phyloP scores from a whole-genome alignment of 2,329 filamentous ascomycete species.

The Clarireedia paspali region DNA sequence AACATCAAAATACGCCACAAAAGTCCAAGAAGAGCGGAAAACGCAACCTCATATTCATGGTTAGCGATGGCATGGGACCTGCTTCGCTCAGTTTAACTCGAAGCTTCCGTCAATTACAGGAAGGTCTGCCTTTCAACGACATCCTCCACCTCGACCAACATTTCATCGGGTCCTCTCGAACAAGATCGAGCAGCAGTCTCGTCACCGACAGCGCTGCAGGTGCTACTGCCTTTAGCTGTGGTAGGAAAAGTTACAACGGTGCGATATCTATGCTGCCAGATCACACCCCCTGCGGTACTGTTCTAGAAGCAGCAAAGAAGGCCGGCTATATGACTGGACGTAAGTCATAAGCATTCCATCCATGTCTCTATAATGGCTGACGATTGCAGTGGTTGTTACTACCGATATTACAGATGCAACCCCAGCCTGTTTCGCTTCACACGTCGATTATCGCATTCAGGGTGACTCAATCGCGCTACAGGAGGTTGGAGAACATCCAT shows the following conservation, averaged over 20 bases:
- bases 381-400: conserved; percentile 65
- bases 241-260: conserved; percentile 89
- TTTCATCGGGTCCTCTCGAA: conserved; percentile 84
- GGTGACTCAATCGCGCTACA: conserved; percentile 90
- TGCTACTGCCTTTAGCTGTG: conserved; percentile 92
- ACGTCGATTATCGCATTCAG: conserved; percentile 71
- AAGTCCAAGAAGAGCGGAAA: conserved; percentile 48
- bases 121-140: conserved; percentile 64
- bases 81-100: conserved; percentile 82
- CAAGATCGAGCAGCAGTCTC: conserved; percentile 72
- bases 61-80: conserved; percentile 97
- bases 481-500: conserved; percentile 78
- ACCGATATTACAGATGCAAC: conserved; percentile 94
- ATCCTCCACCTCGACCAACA: conserved; percentile 77
- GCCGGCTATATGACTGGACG: conserved; percentile 81
- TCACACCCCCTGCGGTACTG: conserved; percentile 80
- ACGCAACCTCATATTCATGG: conserved; percentile 96
- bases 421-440: conserved; percentile 87
- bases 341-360: background rate
- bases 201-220: conserved; percentile 97
- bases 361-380: background rate
- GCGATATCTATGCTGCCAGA: conserved; percentile 87
- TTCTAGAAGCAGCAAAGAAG: conserved; percentile 85
- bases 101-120: conserved; percentile 72
- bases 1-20: conserved; percentile 35